A percentile compares a stretch with the other conserved stretches of the same genome.
phyloP scores from a whole-genome alignment of 2,329 filamentous ascomycete genomes.

The Alternaria triticina region DNA sequence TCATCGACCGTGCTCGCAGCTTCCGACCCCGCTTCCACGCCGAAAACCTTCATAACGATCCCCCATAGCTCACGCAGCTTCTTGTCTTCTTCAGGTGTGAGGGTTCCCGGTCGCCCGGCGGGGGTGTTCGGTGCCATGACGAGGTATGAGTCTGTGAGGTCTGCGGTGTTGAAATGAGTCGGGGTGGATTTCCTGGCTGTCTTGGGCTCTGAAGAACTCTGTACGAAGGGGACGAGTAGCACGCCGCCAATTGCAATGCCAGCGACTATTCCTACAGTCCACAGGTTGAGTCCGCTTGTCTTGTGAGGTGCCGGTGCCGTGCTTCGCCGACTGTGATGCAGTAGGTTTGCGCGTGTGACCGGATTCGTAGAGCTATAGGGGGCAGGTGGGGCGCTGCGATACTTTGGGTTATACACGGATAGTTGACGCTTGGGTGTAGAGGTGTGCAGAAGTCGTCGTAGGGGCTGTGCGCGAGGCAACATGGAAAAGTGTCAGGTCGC shows the following conservation, averaged over 20 bases:
- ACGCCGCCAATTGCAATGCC: constrained; percentile 44
- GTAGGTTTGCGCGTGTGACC: constrained; percentile 17
- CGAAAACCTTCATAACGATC: constrained; percentile 76
- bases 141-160: constrained; percentile 40
- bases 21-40: constrained; percentile 50
- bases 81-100: constrained; percentile 87
- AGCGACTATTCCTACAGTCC: constrained; percentile 36
- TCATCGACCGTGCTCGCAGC: constrained; percentile 20
- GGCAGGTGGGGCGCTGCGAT: constrained; percentile 20
- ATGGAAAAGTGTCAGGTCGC: constrained; percentile 25
- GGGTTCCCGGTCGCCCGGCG: constrained; percentile 80
- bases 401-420: constrained; percentile 13
- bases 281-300: constrained; percentile 35
- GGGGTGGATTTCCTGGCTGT: constrained; percentile 11
- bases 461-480: constrained; percentile 31
- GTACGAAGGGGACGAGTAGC: constrained; percentile 32
- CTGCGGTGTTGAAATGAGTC: constrained; percentile 25
- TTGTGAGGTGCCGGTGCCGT: constrained; percentile 11
- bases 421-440: constrained; percentile 13
- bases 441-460: constrained; percentile 10
- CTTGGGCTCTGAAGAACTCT: constrained; percentile 12
- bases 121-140: constrained; percentile 54
- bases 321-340: constrained; percentile 5
- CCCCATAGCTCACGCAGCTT: constrained; percentile 90
- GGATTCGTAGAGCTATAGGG: constrained; percentile 10